Evolutionary conservation across 2,329 filamentous ascomycete genomes (phyloP).

Genomic region (Emmonsiellopsis sp.): DNA sequence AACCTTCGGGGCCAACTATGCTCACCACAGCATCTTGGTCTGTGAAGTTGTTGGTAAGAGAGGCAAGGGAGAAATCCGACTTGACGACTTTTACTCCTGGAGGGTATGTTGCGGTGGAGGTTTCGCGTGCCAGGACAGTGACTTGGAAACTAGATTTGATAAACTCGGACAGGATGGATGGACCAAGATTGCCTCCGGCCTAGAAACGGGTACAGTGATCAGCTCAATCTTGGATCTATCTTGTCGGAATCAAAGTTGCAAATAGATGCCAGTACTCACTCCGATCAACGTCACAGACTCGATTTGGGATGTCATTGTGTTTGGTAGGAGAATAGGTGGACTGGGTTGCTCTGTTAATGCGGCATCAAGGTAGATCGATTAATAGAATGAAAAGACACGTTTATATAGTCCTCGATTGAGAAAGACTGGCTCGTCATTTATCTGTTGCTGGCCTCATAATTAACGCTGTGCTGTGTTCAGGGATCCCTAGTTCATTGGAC

Average conservation of each 20-base stretch:
- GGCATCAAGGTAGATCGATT: no score
- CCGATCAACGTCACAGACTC: not conserved
- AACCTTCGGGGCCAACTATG: constrained; percentile 33
- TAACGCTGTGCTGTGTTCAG: no score
- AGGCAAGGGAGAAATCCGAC: constrained; percentile 40
- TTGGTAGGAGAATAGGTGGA: not conserved
- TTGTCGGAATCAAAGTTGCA: not conserved
- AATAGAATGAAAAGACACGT: no score
- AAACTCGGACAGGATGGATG: not conserved
- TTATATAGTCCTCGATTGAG: no score
- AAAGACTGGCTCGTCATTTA: no score
- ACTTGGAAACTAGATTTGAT: not conserved
- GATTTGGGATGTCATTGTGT: not conserved
- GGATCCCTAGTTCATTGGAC: no score
- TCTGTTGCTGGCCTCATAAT: no score
- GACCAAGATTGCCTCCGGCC: not conserved
- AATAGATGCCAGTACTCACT: not conserved
- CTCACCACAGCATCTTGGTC: constrained; percentile 50
- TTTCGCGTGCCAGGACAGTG: constrained; percentile 40
- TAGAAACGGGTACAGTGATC: no score
- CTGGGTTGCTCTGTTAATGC: not conserved
- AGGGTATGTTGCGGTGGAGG: constrained; percentile 31
- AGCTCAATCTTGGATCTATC: not conserved
- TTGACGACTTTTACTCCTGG: constrained; percentile 34
- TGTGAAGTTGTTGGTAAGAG: constrained; percentile 40